Base-by-base conservation (phyloP, 139 green algal species). In the Coelastrella sp. region DNA sequence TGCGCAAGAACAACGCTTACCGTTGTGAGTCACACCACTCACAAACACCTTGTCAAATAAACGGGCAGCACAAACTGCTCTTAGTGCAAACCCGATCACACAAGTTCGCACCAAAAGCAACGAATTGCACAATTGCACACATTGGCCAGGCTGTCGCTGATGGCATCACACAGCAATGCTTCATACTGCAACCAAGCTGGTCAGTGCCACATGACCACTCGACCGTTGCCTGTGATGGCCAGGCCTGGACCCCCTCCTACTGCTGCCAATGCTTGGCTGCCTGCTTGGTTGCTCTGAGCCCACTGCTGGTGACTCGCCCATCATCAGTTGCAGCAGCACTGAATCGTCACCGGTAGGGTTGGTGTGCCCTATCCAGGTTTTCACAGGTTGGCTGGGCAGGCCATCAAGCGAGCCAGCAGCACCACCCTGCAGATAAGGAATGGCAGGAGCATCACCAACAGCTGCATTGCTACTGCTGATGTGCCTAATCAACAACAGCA, bases 151-250 rank as follows among this genome's bases (percentile, higher is more conserved):
- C 32, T 47, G 32, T 47, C 32, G 32, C 32, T 47, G n/a, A 47
- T 47, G 32, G 1, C 32, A 47, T 1, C 32, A 47, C 32, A 47
- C 32, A 47, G 0, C 32, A 47, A 47, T 47, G 61, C 68, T 76
- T 87, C 32, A 87, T 10, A 65, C 82, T 78, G 82, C 64, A 10
- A 87, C 82, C n/a, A 87, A 56, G 65, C 82, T 87, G 3, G 82
- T 22, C 32, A 87, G 14, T 4, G 65, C 14, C 19, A 23, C 7
- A 6, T 78, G 64, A 4, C 54, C 13, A 32, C 61, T 13, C 19
- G 64, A 16, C 14, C 82, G 32, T 16, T 78, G 64, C 7, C 65
- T 61, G 32, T 87, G 82, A 13, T 87, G 65, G 14, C 74, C 68
- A 76, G 68, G 16, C 68, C 22, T 60, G 7, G 60, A 60, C 7